Percentiles rank a stretch among this genome's conserved stretches.
Evolutionary conservation across 2,329 filamentous ascomycete species (phyloP).

Genomic region (Beauveria sp.): DNA sequence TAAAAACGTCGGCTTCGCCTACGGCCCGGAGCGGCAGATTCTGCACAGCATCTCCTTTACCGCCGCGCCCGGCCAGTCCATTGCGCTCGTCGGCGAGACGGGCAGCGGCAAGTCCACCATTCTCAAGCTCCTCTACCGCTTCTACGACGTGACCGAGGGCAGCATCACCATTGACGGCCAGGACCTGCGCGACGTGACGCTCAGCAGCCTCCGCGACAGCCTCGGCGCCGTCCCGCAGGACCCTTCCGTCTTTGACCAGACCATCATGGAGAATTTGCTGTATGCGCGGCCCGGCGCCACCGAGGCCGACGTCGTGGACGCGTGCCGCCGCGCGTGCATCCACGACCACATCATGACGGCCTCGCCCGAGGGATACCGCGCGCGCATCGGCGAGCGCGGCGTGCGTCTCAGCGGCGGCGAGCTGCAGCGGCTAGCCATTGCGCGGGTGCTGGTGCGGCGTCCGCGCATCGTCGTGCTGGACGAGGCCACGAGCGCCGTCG

Average conservation of each 20-base stretch:
- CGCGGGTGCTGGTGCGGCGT: constrained; percentile 27
- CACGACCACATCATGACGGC: constrained; percentile 54
- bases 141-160: constrained; percentile 50
- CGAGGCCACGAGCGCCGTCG: constrained; percentile 43
- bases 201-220: constrained; percentile 48
- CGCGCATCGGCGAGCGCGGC: constrained; percentile 40
- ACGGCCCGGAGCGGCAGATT: constrained; percentile 44
- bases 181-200: constrained; percentile 50
- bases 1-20: constrained; percentile 46
- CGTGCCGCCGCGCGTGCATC: constrained; percentile 53
- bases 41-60: constrained; percentile 41
- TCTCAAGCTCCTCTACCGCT: constrained; percentile 51
- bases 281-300: constrained; percentile 56
- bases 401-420: constrained; percentile 44
- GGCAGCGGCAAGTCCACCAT: constrained; percentile 57
- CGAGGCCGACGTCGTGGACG: constrained; percentile 51
- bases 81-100: constrained; percentile 55
- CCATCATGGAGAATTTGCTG: constrained; percentile 56
- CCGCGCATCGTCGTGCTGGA: constrained; percentile 31
- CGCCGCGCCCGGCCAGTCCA: constrained; percentile 43
- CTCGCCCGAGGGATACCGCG: constrained; percentile 46
- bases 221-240: constrained; percentile 61
- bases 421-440: constrained; percentile 41
- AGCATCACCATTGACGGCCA: constrained; percentile 50
- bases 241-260: constrained; percentile 55